Evolutionary conservation across 345 rosid genomes (phyloP).

Genomic region (Erysimum cheiranthoides): DNA sequence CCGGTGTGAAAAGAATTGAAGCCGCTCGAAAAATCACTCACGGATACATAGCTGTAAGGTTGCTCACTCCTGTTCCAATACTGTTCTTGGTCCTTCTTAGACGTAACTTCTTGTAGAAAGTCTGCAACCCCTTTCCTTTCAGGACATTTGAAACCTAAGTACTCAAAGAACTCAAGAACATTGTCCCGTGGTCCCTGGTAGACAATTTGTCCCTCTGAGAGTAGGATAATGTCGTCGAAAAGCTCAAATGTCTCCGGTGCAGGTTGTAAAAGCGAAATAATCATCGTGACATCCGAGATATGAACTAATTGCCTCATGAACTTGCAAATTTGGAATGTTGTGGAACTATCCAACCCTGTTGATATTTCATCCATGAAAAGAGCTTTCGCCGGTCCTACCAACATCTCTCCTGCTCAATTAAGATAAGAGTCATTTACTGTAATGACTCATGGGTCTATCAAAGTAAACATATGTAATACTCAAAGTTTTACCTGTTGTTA

Average conservation of each 20-base stretch:
- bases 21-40: constrained; percentile 52
- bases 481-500: constrained; percentile 66
- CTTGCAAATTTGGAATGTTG: constrained; percentile 75
- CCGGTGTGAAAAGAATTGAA: constrained; percentile 62
- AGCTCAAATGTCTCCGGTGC: constrained; percentile 81
- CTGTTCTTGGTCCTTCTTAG: constrained; percentile 79
- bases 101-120: constrained; percentile 78
- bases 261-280: constrained; percentile 79
- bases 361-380: constrained; percentile 93
- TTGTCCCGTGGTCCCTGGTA: constrained; percentile 74
- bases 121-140: constrained; percentile 77
- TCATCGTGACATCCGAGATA: constrained; percentile 63
- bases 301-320: constrained; percentile 70
- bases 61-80: constrained; percentile 64
- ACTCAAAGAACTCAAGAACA: constrained; percentile 68
- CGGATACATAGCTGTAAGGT: constrained; percentile 59
- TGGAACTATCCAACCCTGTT: constrained; percentile 87
- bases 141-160: constrained; percentile 74
- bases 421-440: constrained; percentile 12
- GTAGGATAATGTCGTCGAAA: constrained; percentile 72
- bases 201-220: constrained; percentile 68
- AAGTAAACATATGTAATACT: background rate
- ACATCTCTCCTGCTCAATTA: constrained; percentile 76
- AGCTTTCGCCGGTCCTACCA: constrained; percentile 88
- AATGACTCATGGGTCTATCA: constrained; percentile 4